Percentiles rank a stretch among this genome's conserved stretches.
phyloP scores from a whole-genome alignment of 2,329 filamentous ascomycete species.

The Colletotrichum gloeosporioides region DNA sequence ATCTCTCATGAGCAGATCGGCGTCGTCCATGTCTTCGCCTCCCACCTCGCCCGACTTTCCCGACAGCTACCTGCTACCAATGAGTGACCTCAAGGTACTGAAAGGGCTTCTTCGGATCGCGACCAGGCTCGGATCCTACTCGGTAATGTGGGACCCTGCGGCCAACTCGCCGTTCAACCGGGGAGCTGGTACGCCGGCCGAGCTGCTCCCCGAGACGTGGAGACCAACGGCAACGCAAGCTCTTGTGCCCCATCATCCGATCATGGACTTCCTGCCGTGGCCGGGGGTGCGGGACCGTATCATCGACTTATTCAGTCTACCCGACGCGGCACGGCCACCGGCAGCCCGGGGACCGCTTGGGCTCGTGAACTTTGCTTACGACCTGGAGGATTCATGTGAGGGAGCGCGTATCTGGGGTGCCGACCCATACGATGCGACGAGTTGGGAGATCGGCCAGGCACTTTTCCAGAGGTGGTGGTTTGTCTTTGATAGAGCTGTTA shows the following conservation, averaged over 20 bases:
- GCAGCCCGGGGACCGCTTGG: conserved; percentile 50
- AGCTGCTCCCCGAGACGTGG: conserved; percentile 51
- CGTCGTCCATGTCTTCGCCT: conserved; percentile 19
- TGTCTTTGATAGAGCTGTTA: conserved; percentile 57
- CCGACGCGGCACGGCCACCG: conserved; percentile 51
- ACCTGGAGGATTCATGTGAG: conserved; percentile 60
- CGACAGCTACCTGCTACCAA: conserved; percentile 54
- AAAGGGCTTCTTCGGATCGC: conserved; percentile 53
- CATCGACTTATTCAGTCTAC: conserved; percentile 56
- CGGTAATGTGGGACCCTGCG: conserved; percentile 50
- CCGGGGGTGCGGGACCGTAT: conserved; percentile 57
- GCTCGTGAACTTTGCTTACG: conserved; percentile 58
- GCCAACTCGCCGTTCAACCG: conserved; percentile 52
- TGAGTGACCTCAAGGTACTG: conserved; percentile 54
- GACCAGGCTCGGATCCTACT: conserved; percentile 45
- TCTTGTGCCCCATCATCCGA: conserved; percentile 58
- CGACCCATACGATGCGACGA: conserved; percentile 51
- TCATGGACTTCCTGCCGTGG: conserved; percentile 65
- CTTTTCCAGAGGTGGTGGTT: conserved; percentile 68
- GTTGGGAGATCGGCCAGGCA: conserved; percentile 65
- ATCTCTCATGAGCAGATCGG: background rate
- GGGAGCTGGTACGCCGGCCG: conserved; percentile 31
- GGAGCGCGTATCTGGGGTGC: conserved; percentile 55
- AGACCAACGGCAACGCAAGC: conserved; percentile 56
- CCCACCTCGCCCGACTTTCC: conserved; percentile 31